A percentile compares a stretch with the other conserved stretches of the same genome.
Conservation (phyloP, 2,329 filamentous ascomycete genomes). For the Trichoderma koningiopsis region DNA sequence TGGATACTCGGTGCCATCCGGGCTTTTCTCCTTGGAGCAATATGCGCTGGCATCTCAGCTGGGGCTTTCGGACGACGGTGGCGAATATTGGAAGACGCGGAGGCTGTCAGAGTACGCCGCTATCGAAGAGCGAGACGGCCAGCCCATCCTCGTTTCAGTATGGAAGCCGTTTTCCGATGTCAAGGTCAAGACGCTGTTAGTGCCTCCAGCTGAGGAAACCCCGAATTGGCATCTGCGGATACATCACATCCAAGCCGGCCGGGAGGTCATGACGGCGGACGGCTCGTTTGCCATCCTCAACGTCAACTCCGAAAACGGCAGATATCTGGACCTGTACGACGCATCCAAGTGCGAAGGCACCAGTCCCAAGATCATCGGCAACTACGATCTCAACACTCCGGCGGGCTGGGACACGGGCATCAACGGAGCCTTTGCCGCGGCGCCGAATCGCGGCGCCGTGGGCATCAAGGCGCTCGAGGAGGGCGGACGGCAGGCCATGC, state of each 20-base stretch:
- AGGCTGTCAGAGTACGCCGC: slow-evolving; percentile 65
- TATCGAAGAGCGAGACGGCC: slow-evolving; percentile 58
- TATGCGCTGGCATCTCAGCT: slow-evolving; percentile 58
- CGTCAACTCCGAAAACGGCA: slow-evolving; percentile 49
- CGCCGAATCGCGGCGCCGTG: slow-evolving; percentile 50
- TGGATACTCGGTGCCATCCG: slow-evolving; percentile 75
- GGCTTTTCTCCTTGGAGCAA: slow-evolving; percentile 63
- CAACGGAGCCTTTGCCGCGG: slow-evolving; percentile 59
- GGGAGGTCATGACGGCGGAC: slow-evolving; percentile 70
- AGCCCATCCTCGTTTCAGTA: slow-evolving; percentile 64
- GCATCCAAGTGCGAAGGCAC: slow-evolving; percentile 52
- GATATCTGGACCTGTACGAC: slow-evolving; percentile 55
- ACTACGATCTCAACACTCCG: slow-evolving; percentile 59
- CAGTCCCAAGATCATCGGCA: slow-evolving; percentile 58
- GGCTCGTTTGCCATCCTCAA: slow-evolving; percentile 72
- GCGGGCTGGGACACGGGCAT: slow-evolving; percentile 55
- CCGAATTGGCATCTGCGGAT: slow-evolving; percentile 72
- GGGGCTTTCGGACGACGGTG: slow-evolving; percentile 60
- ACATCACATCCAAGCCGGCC: slow-evolving; percentile 61
- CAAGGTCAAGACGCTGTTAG: slow-evolving; percentile 61
- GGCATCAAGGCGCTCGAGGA: slow-evolving; percentile 60
- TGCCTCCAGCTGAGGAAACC: slow-evolving; percentile 60
- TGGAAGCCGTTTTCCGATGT: slow-evolving; percentile 75
- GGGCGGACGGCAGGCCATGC: slow-evolving; percentile 55
- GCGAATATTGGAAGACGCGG: slow-evolving; percentile 79